Conservation (phyloP, 331 rosid species). For the Dryas integrifolia region DNA sequence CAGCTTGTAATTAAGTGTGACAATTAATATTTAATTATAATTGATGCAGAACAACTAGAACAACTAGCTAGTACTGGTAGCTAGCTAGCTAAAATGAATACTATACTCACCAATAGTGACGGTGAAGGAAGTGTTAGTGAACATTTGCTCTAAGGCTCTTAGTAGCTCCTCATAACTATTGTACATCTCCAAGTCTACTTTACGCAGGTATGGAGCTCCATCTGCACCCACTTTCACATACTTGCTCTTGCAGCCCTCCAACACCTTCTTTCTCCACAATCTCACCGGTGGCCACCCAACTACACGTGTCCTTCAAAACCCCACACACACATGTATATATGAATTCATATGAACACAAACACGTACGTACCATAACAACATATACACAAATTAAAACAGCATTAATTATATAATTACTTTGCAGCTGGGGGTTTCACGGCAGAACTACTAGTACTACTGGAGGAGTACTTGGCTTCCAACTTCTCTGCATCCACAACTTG, state of each 20-base stretch:
- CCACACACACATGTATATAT: no score
- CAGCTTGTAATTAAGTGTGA: no score
- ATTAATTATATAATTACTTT: conserved; percentile 11
- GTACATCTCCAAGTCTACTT: conserved; percentile 30
- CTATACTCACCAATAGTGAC: conserved; percentile 12
- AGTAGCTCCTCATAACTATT: conserved; percentile 21
- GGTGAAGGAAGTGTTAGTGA: conserved; percentile 14
- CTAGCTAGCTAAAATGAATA: background rate
- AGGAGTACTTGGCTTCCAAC: conserved; percentile 3
- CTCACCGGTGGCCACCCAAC: conserved; percentile 42
- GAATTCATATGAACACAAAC: no score
- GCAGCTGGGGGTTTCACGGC: conserved; percentile 9
- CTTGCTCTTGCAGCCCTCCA: conserved; percentile 12
- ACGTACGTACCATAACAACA: no score
- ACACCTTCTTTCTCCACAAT: conserved; percentile 23
- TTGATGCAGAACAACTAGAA: background rate
- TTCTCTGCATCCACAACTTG: background rate
- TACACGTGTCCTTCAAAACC: conserved; percentile 12
- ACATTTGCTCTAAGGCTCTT: conserved; percentile 24
- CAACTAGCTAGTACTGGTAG: no score
- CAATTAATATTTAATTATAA: no score
- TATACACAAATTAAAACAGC: background rate
- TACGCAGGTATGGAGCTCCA: conserved; percentile 34
- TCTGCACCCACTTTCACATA: conserved; percentile 35
- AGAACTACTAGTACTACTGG: background rate